Percentiles rank a stretch among this genome's conserved stretches.
These are phyloP conservation scores for Rachicladosporium sp. DNA, from an alignment of 2,329 filamentous ascomycete species.

Conservation along the genomic window DNA sequence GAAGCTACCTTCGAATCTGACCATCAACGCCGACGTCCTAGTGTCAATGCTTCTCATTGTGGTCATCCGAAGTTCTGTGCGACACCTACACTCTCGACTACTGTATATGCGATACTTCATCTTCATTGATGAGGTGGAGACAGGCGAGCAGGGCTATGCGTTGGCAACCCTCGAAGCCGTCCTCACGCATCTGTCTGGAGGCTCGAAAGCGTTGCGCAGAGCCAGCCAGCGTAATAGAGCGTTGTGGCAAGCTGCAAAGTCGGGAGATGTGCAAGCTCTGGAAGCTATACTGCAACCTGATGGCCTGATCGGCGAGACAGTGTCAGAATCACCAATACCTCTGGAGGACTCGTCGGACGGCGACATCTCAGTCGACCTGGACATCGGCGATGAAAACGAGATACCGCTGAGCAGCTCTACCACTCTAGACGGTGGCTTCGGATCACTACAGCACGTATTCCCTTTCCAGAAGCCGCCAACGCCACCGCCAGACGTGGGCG, in stretches of 20 bases:
- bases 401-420: not conserved
- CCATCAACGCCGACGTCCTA: slow-evolving; percentile 77
- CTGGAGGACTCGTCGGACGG: slow-evolving; percentile 12
- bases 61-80: slow-evolving; percentile 79
- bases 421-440: slow-evolving; percentile 16
- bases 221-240: slow-evolving; percentile 77
- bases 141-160: slow-evolving; percentile 89
- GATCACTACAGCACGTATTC: slow-evolving; percentile 68
- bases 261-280: slow-evolving; percentile 64
- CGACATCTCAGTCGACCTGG: slow-evolving; percentile 7
- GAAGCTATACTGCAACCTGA: slow-evolving; percentile 65
- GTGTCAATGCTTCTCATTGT: slow-evolving; percentile 86
- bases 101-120: slow-evolving; percentile 97
- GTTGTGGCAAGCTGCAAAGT: slow-evolving; percentile 74
- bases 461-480: slow-evolving; percentile 62
- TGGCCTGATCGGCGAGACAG: not conserved
- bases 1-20: slow-evolving; percentile 39
- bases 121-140: slow-evolving; percentile 95
- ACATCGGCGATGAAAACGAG: slow-evolving; percentile 1
- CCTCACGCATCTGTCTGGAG: slow-evolving; percentile 70
- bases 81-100: slow-evolving; percentile 75
- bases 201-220: slow-evolving; percentile 68
- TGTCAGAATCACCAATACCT: slow-evolving; percentile 10
- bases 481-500: slow-evolving; percentile 30
- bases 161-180: slow-evolving; percentile 94